A percentile compares a stretch with the other conserved stretches of the same genome.
phyloP scores from a whole-genome alignment of 495 filamentous ascomycete genomes.

The Haplographium delicatum region DNA sequence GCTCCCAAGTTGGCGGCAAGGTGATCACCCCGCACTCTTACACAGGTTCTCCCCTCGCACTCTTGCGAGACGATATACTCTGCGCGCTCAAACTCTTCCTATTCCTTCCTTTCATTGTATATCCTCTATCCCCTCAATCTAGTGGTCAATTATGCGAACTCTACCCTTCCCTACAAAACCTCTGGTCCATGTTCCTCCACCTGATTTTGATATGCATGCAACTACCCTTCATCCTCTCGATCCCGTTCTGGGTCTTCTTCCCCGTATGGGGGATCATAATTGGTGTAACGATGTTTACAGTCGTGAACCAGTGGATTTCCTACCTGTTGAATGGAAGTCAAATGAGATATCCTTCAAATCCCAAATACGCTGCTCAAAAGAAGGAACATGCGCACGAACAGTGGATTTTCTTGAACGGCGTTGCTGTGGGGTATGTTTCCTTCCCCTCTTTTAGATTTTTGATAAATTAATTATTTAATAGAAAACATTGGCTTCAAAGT shows the following conservation, averaged over 20 bases:
- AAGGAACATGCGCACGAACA: conserved; percentile 48
- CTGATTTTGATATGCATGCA: conserved; percentile 46
- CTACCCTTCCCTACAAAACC: conserved; percentile 43
- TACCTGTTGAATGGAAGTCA: conserved; percentile 26
- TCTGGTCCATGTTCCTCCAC: conserved; percentile 46
- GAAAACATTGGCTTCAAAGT: conserved; percentile 54
- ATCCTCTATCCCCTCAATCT: conserved; percentile 43
- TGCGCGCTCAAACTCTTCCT: conserved; percentile 46
- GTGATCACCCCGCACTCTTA: conserved; percentile 48
- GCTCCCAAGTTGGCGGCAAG: conserved; percentile 46
- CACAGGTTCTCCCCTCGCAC: conserved; percentile 52
- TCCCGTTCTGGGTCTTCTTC: conserved; percentile 46
- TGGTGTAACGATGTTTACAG: conserved; percentile 31
- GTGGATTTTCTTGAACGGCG: conserved; percentile 74
- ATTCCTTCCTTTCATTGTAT: conserved; percentile 47
- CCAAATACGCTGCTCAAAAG: conserved; percentile 5
- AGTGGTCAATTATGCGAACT: conserved; percentile 54
- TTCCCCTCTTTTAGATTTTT: conserved; percentile 23
- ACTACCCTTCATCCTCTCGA: conserved; percentile 35
- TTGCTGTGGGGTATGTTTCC: conserved; percentile 49
- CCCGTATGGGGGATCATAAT: conserved; percentile 43
- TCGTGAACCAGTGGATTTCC: conserved; percentile 46
- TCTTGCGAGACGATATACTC: conserved; percentile 49
- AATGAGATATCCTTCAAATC: conserved; percentile 3
- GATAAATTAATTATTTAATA: conserved; percentile 15